A percentile compares a stretch with the other conserved stretches of the same genome.
Evolutionary conservation across 164 flowering plant genomes (phyloP).

Genomic region (Protea cynaroides): DNA sequence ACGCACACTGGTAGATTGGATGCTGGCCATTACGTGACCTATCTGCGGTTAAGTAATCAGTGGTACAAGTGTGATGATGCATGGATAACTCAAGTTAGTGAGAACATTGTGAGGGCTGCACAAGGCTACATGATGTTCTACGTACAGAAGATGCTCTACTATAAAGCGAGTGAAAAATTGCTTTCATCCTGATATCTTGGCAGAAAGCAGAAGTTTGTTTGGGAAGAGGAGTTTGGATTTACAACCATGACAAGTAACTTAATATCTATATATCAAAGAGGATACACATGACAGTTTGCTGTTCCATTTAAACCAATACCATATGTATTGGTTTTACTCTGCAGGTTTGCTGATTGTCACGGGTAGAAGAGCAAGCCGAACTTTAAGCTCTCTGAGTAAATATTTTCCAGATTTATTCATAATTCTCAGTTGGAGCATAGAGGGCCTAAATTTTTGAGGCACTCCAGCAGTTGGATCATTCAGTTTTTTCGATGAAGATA

Average conservation of each 20-base stretch:
- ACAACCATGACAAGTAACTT: neutral
- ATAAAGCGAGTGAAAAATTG: constrained; percentile 55
- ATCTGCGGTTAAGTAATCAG: constrained; percentile 53
- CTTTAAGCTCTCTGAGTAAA: constrained; percentile 6
- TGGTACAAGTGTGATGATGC: constrained; percentile 98
- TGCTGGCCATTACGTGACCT: constrained; percentile 85
- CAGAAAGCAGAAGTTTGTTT: neutral
- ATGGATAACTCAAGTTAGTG: constrained; percentile 77
- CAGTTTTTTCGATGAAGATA: constrained; percentile 19
- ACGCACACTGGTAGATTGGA: constrained; percentile 81
- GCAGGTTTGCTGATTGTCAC: constrained; percentile 11
- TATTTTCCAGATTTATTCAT: constrained; percentile 3
- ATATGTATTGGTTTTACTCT: constrained; percentile 7
- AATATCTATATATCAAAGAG: constrained; percentile 5
- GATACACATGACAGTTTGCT: constrained; percentile 11
- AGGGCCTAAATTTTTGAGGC: constrained; percentile 35
- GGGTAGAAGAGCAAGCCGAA: constrained; percentile 8
- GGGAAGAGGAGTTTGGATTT: constrained; percentile 3
- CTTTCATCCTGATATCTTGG: constrained; percentile 18
- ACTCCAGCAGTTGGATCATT: constrained; percentile 15
- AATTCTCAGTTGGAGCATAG: constrained; percentile 16
- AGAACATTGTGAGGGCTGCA: constrained; percentile 61
- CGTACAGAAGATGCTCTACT: constrained; percentile 63
- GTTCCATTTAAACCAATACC: constrained; percentile 11
- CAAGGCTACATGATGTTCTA: constrained; percentile 90